Evolutionary conservation across 768 basidiomycete species (phyloP), one percentile per base, ranked within the genome.

Genomic region (Pleurotus giganteus): DNA sequence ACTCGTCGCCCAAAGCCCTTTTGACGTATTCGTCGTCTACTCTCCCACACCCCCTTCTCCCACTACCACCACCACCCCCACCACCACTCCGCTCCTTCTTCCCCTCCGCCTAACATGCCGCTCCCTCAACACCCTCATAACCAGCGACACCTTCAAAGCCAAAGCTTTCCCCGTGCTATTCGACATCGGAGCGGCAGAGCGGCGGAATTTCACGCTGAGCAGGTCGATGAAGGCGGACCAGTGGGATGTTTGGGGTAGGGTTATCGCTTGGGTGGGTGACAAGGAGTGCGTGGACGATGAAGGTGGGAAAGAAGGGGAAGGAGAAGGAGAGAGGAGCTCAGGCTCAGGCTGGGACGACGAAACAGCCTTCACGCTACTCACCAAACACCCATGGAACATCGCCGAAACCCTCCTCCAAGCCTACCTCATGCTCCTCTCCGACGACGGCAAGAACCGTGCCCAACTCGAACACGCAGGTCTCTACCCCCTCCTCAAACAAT

Each of bases 121-220:
- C 2, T 54, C 63, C 43, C 60, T 88, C 17, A 53, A 81, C 61
- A 8, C 46, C 28, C 49, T 60, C 0, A 76, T 86, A 59, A 51
- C 28, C 4, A 53, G 58, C 0, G 60, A 67, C 50, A 46, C 69
- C 19, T 77, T 89, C 51, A 81, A 79, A 58, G 74, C 82, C 0
- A 67, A 72, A 28, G 75, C 90, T 5, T 89, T 82, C 62, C 70
- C 71, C 12, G 54, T 65, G 63, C 79, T 74, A 62, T 89, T 89
- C 70, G 87, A 89, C 65, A 47, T 58, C 2, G 66, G 68, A 23
- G 82, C 87, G 0, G 70, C 81, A 39, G 28, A 57, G 1, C 79
- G 89, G 21, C 76, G 89, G n/a, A 41, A 41, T 39, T 75, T 85
- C 55, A 65, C 69, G 13, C 69, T 72, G 0, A 59, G 60, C 9